Conservation (phyloP, 352 stramenopile species). For the Pythium utonaiense region DNA sequence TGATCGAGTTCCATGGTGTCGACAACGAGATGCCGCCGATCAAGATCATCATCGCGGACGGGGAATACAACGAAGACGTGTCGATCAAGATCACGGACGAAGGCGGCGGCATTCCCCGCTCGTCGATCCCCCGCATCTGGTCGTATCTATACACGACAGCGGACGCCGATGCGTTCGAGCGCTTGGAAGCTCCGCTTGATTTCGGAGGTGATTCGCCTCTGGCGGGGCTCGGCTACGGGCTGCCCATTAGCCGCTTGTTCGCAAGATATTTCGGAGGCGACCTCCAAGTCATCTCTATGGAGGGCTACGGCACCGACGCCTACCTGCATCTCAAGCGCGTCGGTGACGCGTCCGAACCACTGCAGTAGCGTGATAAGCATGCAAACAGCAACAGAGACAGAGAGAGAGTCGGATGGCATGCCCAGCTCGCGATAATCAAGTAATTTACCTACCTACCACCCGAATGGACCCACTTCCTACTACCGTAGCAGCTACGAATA, state of each 20-base stretch:
- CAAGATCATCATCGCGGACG: constrained; percentile 99
- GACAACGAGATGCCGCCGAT: constrained; percentile 98
- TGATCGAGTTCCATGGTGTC: constrained; percentile 96
- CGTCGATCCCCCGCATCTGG: constrained; percentile 98
- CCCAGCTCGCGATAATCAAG: constrained; percentile 16
- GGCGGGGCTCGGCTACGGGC: constrained; percentile 95
- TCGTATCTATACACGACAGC: constrained; percentile 99
- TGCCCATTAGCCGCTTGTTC: constrained; percentile 96
- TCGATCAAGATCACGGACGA: constrained; percentile 99
- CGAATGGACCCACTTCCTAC: not conserved
- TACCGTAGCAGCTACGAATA: not conserved
- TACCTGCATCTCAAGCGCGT: constrained; percentile 93
- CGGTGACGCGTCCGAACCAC: constrained; percentile 85
- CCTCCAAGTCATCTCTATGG: constrained; percentile 99
- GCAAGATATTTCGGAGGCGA: constrained; percentile 99
- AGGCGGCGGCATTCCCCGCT: constrained; percentile 98
- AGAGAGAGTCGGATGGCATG: not conserved
- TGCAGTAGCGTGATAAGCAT: constrained; percentile 41
- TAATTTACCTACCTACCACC: constrained; percentile 16
- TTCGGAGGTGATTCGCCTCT: constrained; percentile 89
- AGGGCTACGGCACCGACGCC: constrained; percentile 99
- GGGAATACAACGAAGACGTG: constrained; percentile 98
- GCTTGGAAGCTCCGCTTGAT: constrained; percentile 84
- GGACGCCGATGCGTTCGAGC: constrained; percentile 91
- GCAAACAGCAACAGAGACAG: not conserved